Evolutionary conservation across 139 green algal species (phyloP).

Genomic region (Coccomyxa sp.): DNA sequence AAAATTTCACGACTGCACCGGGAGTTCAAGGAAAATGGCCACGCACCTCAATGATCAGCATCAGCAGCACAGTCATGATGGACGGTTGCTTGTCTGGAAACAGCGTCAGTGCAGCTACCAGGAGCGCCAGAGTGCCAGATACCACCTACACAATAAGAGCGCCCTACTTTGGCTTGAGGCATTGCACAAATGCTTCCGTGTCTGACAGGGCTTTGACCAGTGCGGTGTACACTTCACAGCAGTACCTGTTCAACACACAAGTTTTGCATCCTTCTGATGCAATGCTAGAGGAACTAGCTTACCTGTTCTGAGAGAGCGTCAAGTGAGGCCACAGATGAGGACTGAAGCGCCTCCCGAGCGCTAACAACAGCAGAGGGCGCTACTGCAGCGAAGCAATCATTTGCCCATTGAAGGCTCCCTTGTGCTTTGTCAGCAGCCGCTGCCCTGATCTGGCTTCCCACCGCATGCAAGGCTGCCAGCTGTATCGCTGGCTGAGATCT

Average conservation of each 20-base stretch:
- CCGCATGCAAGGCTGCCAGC: neutral
- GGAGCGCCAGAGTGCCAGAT: slow-evolving; percentile 45
- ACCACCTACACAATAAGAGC: slow-evolving; percentile 22
- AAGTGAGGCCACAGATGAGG: neutral
- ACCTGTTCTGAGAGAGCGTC: neutral
- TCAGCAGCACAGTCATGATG: neutral
- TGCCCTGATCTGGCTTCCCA: too few relatives aligned
- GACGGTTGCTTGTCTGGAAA: neutral
- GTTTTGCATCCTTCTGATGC: too few relatives aligned
- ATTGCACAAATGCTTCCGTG: too few relatives aligned
- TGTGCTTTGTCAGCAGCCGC: too few relatives aligned
- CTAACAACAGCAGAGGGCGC: neutral
- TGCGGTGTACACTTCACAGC: neutral
- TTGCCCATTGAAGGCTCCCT: neutral
- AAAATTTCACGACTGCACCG: neutral
- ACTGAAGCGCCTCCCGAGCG: neutral
- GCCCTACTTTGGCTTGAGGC: neutral
- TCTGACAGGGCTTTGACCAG: too few relatives aligned
- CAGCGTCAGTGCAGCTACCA: slow-evolving; percentile 30
- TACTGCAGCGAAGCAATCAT: neutral
- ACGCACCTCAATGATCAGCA: neutral
- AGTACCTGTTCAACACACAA: too few relatives aligned
- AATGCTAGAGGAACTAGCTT: neutral
- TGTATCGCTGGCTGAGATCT: neutral
- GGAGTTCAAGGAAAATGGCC: neutral